Evolutionary conservation across 768 basidiomycete genomes (phyloP), one percentile per base, ranked within the genome.

Genomic region (Lactarius hatsudake): DNA sequence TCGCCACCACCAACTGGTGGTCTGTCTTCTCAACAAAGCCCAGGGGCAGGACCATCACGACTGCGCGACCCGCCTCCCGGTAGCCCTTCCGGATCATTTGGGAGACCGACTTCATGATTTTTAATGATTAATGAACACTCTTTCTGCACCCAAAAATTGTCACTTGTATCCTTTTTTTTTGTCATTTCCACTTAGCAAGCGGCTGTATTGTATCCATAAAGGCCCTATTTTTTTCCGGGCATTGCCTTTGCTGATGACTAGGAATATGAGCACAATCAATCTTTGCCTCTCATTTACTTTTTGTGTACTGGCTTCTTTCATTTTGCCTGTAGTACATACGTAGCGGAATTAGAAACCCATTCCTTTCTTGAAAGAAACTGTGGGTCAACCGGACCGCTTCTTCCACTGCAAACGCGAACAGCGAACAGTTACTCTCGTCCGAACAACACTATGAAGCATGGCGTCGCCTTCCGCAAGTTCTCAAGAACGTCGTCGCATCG

Each of bases 401-500:
- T 53, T 53, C 51, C 51, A 53, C 51, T 12, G 48, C 51, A 2
- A 53, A 53, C 51, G 26, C 26, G 51, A 53, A 26, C 51, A 38
- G 36, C 36, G 36, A 12, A 38, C 36, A 12, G 23, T 26, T 26
- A 5, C 13, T 5, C 15, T 2, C 48, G 51, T 28, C 34, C 23
- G 9, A 18, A 43, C 59, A 61, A 71, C 68, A 72, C 73, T 71
- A 96, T 96, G 94, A 94, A 96, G 82, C 95, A 98, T 87, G 93
- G 94, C 48, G 83, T 93, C 63, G 92, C 93, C 23, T 93, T 94
- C 77, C 86, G 94, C 75, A 96, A 96, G 75, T 87, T 97, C 75
- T 92, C 91, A 74, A 86, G 96, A 79, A 90, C 93, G 23, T 89
- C 93, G 63, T 91, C 94, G 13, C 96, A 98, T 75, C 83, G 96